Evolutionary conservation across 768 basidiomycete genomes (phyloP), one percentile per base, ranked within the genome.

Genomic region (Serendipita sp.): DNA sequence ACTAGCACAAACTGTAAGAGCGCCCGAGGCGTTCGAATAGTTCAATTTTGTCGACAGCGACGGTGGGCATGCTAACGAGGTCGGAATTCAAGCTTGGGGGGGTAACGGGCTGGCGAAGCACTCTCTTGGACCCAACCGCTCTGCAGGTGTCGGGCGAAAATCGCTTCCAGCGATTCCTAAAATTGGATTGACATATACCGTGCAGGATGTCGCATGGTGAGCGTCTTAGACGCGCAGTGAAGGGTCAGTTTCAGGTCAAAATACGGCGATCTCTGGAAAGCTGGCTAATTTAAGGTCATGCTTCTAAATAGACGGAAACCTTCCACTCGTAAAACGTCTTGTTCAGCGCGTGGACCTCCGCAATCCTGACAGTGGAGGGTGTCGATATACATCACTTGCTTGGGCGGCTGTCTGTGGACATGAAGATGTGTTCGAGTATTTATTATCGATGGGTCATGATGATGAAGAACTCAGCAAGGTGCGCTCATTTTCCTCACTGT

Each of bases 31-130:
- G 76, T 66, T 85, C 80, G 81, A 87, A 97, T 58, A 99, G 85
- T 73, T 96, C 91, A 50, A 83, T 89, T 74, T 97, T 97, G 78
- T 97, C 90, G 64, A 98, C 90, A 20, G 92, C 79, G 72, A 99
- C 80, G 66, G 96, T 98, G 64, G 96, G 96, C 96, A 93, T 95
- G 61, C 9, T 67, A 26, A 17, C 48, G 33, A 14, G 20, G 62
- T 58, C 53, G 53, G 31, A 58, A 30, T 33, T 31, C 22, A 58
- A 58, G 38, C 38, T 38, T 38, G 5, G 5, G 38, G 7, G 20
- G 53, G 26, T 3, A 58, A 58, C 45, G 45, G 14, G 38, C 38
- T 14, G 5, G 1, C 38, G 5, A 38, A 38, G 7, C 38, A 38
- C 9, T 11, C 20, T 30, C 53, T 58, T 58, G 53, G 33, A 58